A percentile compares a stretch with the other conserved stretches of the same genome.
Conservation (phyloP, 768 basidiomycete species). For the Gymnopilus dilepis region DNA sequence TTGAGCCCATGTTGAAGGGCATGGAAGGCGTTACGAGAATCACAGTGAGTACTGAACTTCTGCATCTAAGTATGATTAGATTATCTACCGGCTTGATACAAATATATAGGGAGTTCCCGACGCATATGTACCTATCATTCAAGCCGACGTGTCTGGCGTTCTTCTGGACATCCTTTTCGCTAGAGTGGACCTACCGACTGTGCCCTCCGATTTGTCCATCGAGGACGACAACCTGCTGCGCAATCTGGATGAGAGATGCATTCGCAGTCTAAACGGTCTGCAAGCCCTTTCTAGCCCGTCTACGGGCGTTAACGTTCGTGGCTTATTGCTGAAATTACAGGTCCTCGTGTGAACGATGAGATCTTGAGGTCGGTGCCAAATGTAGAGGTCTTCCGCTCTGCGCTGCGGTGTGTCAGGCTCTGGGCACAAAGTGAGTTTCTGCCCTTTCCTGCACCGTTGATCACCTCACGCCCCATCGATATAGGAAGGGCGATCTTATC, state of each 20-base stretch:
- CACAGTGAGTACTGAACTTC: too few species aligned
- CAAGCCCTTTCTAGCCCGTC: too few species aligned
- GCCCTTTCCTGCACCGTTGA: not conserved
- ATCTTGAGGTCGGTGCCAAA: constrained; percentile 95
- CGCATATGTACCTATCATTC: too few species aligned
- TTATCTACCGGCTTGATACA: too few species aligned
- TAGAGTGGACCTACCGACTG: too few species aligned
- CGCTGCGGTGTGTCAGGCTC: constrained; percentile 93
- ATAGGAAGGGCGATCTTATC: constrained; percentile 95
- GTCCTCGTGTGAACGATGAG: constrained; percentile 94
- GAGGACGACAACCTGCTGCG: constrained; percentile 90
- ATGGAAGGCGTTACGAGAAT: too few species aligned
- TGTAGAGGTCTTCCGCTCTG: constrained; percentile 93
- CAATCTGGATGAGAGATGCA: constrained; percentile 92
- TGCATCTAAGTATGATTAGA: too few species aligned
- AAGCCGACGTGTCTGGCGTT: too few species aligned
- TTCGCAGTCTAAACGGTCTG: constrained; percentile 87
- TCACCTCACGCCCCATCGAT: not conserved
- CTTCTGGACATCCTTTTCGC: too few species aligned
- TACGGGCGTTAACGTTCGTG: too few species aligned
- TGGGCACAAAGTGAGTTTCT: constrained; percentile 91
- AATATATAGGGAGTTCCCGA: too few species aligned
- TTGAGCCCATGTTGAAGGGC: too few species aligned
- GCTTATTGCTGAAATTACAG: constrained; percentile 43
- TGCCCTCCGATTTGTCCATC: constrained; percentile 84